phyloP scores from a whole-genome alignment of 148 eudicot species.

The Spergularia marina region DNA sequence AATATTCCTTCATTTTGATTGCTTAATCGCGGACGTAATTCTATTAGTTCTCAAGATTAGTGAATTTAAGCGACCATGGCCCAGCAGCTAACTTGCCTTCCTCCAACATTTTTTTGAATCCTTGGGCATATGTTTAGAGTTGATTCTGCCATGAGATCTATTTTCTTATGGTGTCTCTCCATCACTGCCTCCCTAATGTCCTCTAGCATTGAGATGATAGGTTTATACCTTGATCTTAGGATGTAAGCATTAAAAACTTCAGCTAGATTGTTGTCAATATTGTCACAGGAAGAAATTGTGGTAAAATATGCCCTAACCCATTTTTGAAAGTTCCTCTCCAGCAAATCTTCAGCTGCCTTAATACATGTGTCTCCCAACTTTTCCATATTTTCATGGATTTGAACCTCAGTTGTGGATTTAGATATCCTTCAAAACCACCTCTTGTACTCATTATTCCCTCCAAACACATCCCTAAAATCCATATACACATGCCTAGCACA shows the following conservation, averaged over 20 bases:
- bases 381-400: neutral
- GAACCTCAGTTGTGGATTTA: neutral
- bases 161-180: no score
- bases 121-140: no score
- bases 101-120: no score
- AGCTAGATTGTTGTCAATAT: neutral
- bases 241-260: neutral
- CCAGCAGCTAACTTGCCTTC: no score
- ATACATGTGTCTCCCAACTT: neutral
- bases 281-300: neutral
- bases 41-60: no score
- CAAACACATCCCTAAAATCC: neutral
- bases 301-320: neutral
- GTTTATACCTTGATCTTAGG: no score
- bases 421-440: neutral
- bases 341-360: neutral
- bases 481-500: slow-evolving; percentile 4
- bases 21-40: no score
- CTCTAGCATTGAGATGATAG: no score
- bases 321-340: neutral
- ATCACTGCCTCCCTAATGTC: no score
- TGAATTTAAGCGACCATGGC: no score
- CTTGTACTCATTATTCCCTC: neutral
- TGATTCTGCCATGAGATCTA: no score
- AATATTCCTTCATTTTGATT: no score